Evolutionary conservation across 2,329 filamentous ascomycete genomes (phyloP).

Genomic region (Fusarium scirpi): DNA sequence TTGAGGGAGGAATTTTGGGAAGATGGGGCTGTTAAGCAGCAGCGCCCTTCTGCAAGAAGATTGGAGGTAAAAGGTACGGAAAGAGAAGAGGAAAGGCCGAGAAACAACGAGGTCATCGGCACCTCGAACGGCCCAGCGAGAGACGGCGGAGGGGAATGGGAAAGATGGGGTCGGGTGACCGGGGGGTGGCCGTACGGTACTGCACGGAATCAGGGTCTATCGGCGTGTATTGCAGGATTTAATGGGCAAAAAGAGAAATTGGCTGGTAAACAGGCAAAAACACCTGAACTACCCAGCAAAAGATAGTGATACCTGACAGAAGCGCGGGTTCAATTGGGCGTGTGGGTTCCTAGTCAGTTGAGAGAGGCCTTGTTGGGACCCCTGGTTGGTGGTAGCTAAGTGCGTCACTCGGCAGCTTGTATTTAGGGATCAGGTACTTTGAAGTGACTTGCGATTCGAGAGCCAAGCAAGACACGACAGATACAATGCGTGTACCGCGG

Average conservation of each 20-base stretch:
- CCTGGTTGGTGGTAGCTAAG: slow-evolving; percentile 39
- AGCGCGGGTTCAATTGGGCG: slow-evolving; percentile 31
- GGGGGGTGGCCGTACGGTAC: slow-evolving; percentile 36
- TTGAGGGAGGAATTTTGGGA: slow-evolving; percentile 87
- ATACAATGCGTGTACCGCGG: slow-evolving; percentile 26
- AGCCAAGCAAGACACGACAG: slow-evolving; percentile 12
- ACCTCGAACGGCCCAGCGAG: slow-evolving; percentile 46
- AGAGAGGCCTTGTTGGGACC: slow-evolving; percentile 36
- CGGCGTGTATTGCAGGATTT: slow-evolving; percentile 24
- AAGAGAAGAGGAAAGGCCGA: slow-evolving; percentile 40
- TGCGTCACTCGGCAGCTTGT: slow-evolving; percentile 38
- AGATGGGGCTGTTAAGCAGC: slow-evolving; percentile 79
- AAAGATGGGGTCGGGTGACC: slow-evolving; percentile 50
- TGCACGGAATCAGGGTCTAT: slow-evolving; percentile 40
- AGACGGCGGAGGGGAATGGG: slow-evolving; percentile 39
- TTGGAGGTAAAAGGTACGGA: slow-evolving; percentile 52
- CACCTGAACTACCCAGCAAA: slow-evolving; percentile 7
- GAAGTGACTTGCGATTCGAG: slow-evolving; percentile 35
- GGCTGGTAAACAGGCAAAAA: slow-evolving; percentile 22
- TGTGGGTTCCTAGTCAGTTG: slow-evolving; percentile 35
- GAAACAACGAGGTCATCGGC: slow-evolving; percentile 48
- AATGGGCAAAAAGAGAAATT: slow-evolving; percentile 13
- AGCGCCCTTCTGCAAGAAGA: slow-evolving; percentile 72
- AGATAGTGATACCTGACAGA: slow-evolving; percentile 32
- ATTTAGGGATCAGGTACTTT: slow-evolving; percentile 44